A percentile compares a stretch with the other conserved stretches of the same genome.
Evolutionary conservation across 2,329 filamentous ascomycete species (phyloP).

Genomic region (Drechmeria coniospora): DNA sequence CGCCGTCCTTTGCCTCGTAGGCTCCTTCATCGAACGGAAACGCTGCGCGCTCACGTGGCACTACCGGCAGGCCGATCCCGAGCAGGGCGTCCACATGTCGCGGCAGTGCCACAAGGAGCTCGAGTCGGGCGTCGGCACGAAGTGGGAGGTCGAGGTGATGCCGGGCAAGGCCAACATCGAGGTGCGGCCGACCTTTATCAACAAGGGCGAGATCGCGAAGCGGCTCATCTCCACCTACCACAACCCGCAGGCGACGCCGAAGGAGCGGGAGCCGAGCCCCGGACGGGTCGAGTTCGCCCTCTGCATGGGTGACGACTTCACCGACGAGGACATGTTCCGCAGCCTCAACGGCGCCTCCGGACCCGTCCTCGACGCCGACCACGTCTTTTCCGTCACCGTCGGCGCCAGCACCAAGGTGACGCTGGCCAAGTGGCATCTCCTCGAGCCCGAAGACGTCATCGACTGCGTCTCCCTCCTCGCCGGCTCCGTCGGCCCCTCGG

Average conservation of each 20-base stretch:
- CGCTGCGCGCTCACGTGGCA: constrained; percentile 94
- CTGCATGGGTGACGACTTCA: constrained; percentile 90
- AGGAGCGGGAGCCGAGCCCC: constrained; percentile 22
- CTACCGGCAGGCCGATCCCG: constrained; percentile 80
- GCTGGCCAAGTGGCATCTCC: constrained; percentile 73
- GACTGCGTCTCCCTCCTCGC: constrained; percentile 44
- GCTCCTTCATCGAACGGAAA: constrained; percentile 88
- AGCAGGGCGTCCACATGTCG: constrained; percentile 67
- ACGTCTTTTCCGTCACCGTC: constrained; percentile 82
- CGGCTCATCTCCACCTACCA: constrained; percentile 64
- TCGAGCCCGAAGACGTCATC: constrained; percentile 81
- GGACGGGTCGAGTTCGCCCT: constrained; percentile 69
- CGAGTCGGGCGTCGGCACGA: constrained; percentile 57
- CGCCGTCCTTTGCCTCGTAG: no score
- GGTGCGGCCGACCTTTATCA: constrained; percentile 91
- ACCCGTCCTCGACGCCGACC: constrained; percentile 37
- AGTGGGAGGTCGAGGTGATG: constrained; percentile 93
- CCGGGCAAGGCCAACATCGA: constrained; percentile 92
- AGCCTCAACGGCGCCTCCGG: constrained; percentile 48
- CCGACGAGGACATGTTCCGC: constrained; percentile 94
- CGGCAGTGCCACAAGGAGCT: constrained; percentile 70
- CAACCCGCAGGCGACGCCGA: constrained; percentile 27
- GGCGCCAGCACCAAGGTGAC: constrained; percentile 88
- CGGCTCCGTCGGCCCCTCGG: constrained; percentile 24
- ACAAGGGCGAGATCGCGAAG: constrained; percentile 92